Evolutionary conservation across 2,329 filamentous ascomycete species (phyloP).

Genomic region (Calonectria hawksworthii): DNA sequence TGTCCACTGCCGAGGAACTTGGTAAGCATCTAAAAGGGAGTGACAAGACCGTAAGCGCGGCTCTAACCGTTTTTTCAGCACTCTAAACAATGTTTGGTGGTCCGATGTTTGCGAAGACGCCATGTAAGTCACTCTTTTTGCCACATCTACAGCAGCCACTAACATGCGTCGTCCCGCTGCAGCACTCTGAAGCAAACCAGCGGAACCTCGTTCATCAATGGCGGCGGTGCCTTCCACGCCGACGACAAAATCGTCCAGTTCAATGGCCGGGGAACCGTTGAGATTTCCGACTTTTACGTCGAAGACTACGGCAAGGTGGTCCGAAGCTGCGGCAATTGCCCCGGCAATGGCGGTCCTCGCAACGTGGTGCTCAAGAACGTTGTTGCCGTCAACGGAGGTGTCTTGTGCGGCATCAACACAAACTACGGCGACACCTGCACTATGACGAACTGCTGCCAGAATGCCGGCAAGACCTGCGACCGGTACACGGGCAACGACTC

Average conservation of each 20-base stretch:
- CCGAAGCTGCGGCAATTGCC: conserved; percentile 60
- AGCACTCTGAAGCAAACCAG: conserved; percentile 54
- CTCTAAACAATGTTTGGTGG: conserved; percentile 56
- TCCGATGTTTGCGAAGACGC: conserved; percentile 56
- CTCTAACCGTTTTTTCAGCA: conserved; percentile 28
- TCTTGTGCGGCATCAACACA: conserved; percentile 42
- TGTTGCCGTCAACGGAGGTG: conserved; percentile 38
- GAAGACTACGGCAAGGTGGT: conserved; percentile 63
- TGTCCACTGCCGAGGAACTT: conserved; percentile 64
- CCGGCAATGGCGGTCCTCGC: conserved; percentile 35
- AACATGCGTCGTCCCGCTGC: not conserved
- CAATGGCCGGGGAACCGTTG: conserved; percentile 57
- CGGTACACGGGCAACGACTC: conserved; percentile 36
- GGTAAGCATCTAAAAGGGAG: conserved; percentile 33
- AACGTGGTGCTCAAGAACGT: conserved; percentile 37
- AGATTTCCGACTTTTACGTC: conserved; percentile 45
- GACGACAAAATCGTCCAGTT: conserved; percentile 57
- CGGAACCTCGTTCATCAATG: conserved; percentile 56
- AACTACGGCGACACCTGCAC: conserved; percentile 44
- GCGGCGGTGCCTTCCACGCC: conserved; percentile 58
- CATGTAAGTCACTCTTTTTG: conserved; percentile 16
- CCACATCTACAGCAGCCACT: not conserved
- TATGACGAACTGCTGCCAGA: conserved; percentile 39
- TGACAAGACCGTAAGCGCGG: too few species aligned
- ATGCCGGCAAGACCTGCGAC: conserved; percentile 39